Evolutionary conservation across 2,329 filamentous ascomycete genomes (phyloP), one percentile per base, ranked within the genome.

Genomic region (Phialemoniopsis sp.): DNA sequence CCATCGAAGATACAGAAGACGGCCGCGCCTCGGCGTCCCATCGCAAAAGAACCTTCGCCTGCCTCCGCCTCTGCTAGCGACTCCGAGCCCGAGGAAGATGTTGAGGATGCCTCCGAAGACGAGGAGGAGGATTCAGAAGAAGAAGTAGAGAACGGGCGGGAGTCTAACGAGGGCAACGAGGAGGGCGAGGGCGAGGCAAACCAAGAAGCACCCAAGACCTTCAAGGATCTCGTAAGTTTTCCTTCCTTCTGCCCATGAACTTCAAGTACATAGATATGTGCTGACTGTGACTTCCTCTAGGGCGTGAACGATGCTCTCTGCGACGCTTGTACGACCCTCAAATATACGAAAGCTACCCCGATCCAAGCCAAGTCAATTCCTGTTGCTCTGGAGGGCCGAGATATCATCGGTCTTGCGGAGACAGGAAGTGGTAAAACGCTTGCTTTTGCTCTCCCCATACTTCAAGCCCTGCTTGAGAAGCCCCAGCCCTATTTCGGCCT

Each of bases 381-480:
- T 5, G 56, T 75, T 34, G 89, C 89, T 17, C 73, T 96, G 8
- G 66, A 86, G 54, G 82, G 85, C 38, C 80, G 89, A 54, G 93
- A 97, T 61, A 72, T 97, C 28, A 95, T 98, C 51, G 93, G 90
- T 32, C 74, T 97, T 37, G 93, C 93, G 26, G 91, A 98, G 65
- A 98, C 93, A 0, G 93, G 93, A 51, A 89, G 83, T 56, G 93
- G 93, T 64, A 98, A 97, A 70, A 97, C 93, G 0, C 91, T 89
- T 7, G 90, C 93, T 0, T 98, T 97, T 59, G 89, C 89, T 1
- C 71, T 98, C 3, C 93, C 93, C 1, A 94, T 98, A 30, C 76
- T 98, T 3, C 90, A 96, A 60, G 82, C 86, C 3, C 78, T 98
- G 2, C 85, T 97, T 66, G 86, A 93, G 40, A 88, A 89, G 52